Base-by-base conservation (phyloP, 2,329 filamentous ascomycete species). In the Hortaea sp. region DNA sequence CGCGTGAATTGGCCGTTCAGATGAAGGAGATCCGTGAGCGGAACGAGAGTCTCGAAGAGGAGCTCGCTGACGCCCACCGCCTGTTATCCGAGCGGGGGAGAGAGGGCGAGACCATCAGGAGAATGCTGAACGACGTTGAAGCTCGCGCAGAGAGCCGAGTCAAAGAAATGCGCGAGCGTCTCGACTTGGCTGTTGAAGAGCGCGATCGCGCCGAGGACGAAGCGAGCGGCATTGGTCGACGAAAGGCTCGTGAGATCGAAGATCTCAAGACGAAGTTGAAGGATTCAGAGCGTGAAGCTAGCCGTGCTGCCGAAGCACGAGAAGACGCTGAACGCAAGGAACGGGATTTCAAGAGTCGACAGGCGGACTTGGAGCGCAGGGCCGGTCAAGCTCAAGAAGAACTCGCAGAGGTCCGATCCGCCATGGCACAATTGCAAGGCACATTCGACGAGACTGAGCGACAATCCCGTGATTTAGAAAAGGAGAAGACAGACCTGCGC, bases 31-130 rank as follows among this genome's bases (percentile, higher is more conserved):
- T 85, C 1, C 81, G 85, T 50, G 79, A 83, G 42, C 82, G 88
- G 54, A 84, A 82, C 35, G 89, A 95, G 59, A 85, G 82, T 48
- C 71, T 97, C 0, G 90, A 95, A 60, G 92, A 98, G 66, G 92
- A 98, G 64, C 74, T 97, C 1, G 79, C 81, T 1, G 92, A 98
- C 65, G 84, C 88, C 3, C 88, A 94, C 62, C 79, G 87, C 48
- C 77, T 95, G 50, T 76, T 98, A 2, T 81, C 79, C 44, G 92
- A 98, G 66, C 82, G 92, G 28, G 90, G 87, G 4, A 80, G 92
- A 39, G 92, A 98, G 67, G 86, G 82, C 28, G 90, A 97, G 69
- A 95, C 88, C 1, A 97, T 98, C 89, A 81, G 92, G 31, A 76
- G 88, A 42, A 75, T 97, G 49, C 72, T 98, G 9, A 82, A 83